Percentiles rank a stretch among this genome's conserved stretches.
Evolutionary conservation across 352 stramenopile genomes (phyloP).

Genomic region (Phytophthora pisi): DNA sequence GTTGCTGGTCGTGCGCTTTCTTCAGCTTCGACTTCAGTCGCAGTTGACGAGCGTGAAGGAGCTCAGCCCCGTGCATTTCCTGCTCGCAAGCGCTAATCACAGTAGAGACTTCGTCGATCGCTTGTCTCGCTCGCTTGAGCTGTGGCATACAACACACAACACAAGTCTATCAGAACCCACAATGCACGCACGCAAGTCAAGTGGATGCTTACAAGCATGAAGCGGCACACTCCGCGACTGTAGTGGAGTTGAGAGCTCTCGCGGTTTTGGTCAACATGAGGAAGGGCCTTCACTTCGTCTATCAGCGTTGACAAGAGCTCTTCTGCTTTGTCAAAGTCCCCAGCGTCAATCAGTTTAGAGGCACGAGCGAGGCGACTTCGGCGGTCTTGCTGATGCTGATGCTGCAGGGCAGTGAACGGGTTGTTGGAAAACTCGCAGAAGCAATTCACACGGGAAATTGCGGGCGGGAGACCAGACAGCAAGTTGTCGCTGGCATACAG

Average conservation of each 20-base stretch:
- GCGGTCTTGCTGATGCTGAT: constrained; percentile 7
- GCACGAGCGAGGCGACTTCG: constrained; percentile 33
- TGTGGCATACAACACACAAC: too few relatives aligned
- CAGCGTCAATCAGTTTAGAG: constrained; percentile 33
- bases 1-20: neutral
- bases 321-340: constrained; percentile 38
- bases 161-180: neutral
- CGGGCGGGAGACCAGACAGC: constrained; percentile 38
- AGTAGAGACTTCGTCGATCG: constrained; percentile 28
- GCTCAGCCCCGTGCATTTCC: constrained; percentile 25
- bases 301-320: constrained; percentile 39
- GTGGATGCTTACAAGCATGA: constrained; percentile 38
- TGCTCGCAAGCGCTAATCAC: constrained; percentile 10
- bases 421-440: constrained; percentile 75
- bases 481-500: constrained; percentile 59
- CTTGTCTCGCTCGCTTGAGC: neutral
- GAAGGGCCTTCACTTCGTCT: constrained; percentile 18
- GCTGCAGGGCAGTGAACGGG: constrained; percentile 45
- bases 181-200: neutral
- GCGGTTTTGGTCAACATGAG: constrained; percentile 6
- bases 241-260: constrained; percentile 41
- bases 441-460: constrained; percentile 29
- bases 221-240: constrained; percentile 51
- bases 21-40: constrained; percentile 13
- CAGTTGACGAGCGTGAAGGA: constrained; percentile 19